Conservation (phyloP, 495 filamentous ascomycete genomes). For the Trichocladium uniseriatum region DNA sequence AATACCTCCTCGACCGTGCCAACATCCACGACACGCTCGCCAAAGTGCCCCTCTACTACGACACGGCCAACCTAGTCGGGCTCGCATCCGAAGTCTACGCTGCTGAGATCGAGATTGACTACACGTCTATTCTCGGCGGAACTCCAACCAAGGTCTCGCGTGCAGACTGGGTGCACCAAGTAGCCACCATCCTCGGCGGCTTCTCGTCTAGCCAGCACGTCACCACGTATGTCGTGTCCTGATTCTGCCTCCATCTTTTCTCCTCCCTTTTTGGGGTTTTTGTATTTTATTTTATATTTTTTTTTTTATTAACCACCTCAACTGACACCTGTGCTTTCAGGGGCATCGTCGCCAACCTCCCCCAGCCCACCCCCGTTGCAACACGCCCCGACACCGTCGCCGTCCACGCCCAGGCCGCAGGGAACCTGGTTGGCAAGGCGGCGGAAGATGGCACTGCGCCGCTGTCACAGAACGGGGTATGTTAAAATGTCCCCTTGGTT, state of each 20-base stretch:
- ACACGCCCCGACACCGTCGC: constrained; percentile 15
- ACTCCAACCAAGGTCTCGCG: constrained; percentile 13
- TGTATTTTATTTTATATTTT: too few species aligned
- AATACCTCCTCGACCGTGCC: constrained; percentile 26
- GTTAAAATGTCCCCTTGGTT: neutral
- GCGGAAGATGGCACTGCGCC: neutral
- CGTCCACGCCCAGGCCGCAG: constrained; percentile 11
- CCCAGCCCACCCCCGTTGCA: constrained; percentile 9
- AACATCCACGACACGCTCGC: constrained; percentile 26
- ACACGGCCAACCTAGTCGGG: constrained; percentile 8
- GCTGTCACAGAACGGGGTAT: constrained; percentile 23
- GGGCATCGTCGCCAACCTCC: constrained; percentile 18
- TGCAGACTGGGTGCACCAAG: constrained; percentile 15
- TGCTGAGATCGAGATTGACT: constrained; percentile 19
- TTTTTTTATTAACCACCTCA: too few species aligned
- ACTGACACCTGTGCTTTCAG: constrained; percentile 9
- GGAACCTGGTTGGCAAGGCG: constrained; percentile 9
- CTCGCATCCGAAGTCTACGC: constrained; percentile 23
- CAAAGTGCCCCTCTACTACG: constrained; percentile 21
- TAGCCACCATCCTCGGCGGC: constrained; percentile 7
- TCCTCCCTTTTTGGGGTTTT: too few species aligned
- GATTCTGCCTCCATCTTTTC: too few species aligned
- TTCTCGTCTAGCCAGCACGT: constrained; percentile 24
- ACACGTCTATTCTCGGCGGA: constrained; percentile 25
- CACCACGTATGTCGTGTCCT: constrained; percentile 1